These are phyloP conservation scores for Porcisia deanei DNA, from an alignment of 208 protist genomes.

Conservation along the genomic window DNA sequence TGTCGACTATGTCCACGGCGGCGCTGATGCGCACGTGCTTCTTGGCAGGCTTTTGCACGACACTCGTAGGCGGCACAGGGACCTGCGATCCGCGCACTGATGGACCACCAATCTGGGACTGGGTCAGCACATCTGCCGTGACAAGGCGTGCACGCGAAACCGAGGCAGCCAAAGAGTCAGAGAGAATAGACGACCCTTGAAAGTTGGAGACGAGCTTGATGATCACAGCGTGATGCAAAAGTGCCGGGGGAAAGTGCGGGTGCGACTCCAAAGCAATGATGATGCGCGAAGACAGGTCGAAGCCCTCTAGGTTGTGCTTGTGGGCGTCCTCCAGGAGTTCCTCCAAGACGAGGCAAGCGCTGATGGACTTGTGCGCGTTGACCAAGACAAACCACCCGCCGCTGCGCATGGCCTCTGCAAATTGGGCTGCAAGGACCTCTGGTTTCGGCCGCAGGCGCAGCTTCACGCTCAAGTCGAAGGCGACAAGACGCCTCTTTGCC, in stretches of 20 bases:
- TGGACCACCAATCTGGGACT: slow-evolving; percentile 31
- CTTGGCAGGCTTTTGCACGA: slow-evolving; percentile 39
- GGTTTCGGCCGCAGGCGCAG: slow-evolving; percentile 70
- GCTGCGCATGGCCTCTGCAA: slow-evolving; percentile 61
- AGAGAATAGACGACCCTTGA: slow-evolving; percentile 51
- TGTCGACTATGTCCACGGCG: slow-evolving; percentile 81
- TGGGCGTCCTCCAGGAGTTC: slow-evolving; percentile 65
- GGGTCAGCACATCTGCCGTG: slow-evolving; percentile 49
- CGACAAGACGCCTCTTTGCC: slow-evolving; percentile 33
- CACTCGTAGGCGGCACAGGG: slow-evolving; percentile 2
- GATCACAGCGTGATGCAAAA: slow-evolving; percentile 55
- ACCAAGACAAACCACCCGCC: slow-evolving; percentile 78
- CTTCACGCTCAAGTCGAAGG: slow-evolving; percentile 74
- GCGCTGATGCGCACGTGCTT: slow-evolving; percentile 75
- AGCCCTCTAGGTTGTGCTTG: slow-evolving; percentile 54
- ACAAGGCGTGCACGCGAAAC: slow-evolving; percentile 59
- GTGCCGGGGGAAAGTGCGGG: slow-evolving; percentile 74
- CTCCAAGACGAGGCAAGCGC: slow-evolving; percentile 58
- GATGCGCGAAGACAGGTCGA: slow-evolving; percentile 55
- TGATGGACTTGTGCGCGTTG: slow-evolving; percentile 88
- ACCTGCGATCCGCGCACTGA: slow-evolving; percentile 12
- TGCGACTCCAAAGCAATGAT: slow-evolving; percentile 76
- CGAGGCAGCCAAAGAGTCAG: slow-evolving; percentile 59
- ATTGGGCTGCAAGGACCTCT: slow-evolving; percentile 48
- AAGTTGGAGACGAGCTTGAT: slow-evolving; percentile 63